These are phyloP conservation scores for Stemphylium beticola DNA, from an alignment of 2,329 filamentous ascomycete species.

Conservation along the genomic window DNA sequence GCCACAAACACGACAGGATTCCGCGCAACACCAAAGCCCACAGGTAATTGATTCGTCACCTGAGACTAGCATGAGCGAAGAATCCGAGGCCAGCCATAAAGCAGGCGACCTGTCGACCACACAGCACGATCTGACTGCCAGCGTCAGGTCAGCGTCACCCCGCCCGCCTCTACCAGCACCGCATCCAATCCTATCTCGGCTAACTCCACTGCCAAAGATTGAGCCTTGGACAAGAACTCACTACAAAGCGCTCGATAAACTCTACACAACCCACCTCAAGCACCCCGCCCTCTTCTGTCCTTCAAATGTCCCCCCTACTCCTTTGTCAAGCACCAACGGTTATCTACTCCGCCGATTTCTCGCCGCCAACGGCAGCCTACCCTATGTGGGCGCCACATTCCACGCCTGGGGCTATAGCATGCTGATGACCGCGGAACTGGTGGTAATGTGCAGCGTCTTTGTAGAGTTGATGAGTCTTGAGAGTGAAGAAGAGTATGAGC, in stretches of 20 bases:
- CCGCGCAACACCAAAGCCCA: not conserved
- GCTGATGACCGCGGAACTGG: constrained; percentile 36
- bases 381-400: constrained; percentile 38
- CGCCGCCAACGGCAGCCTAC: constrained; percentile 18
- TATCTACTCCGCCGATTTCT: constrained; percentile 37
- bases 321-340: constrained; percentile 36
- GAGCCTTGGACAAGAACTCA: constrained; percentile 51
- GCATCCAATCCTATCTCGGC: constrained; percentile 36
- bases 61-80: constrained; percentile 4
- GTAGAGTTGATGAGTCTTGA: constrained; percentile 40
- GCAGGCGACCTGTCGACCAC: constrained; percentile 5
- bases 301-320: constrained; percentile 21
- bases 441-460: constrained; percentile 46
- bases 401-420: constrained; percentile 47
- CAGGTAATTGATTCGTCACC: constrained; percentile 2
- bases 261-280: constrained; percentile 43
- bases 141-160: not conserved
- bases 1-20: not conserved
- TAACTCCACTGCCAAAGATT: constrained; percentile 39
- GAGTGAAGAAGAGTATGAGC: constrained; percentile 35
- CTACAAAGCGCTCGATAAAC: constrained; percentile 46
- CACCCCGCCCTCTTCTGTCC: constrained; percentile 42
- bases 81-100: constrained; percentile 10
- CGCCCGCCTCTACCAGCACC: constrained; percentile 18
- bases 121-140: constrained; percentile 5